Conservation (phyloP, 2,329 filamentous ascomycete genomes). For the Botrytis medusae region DNA sequence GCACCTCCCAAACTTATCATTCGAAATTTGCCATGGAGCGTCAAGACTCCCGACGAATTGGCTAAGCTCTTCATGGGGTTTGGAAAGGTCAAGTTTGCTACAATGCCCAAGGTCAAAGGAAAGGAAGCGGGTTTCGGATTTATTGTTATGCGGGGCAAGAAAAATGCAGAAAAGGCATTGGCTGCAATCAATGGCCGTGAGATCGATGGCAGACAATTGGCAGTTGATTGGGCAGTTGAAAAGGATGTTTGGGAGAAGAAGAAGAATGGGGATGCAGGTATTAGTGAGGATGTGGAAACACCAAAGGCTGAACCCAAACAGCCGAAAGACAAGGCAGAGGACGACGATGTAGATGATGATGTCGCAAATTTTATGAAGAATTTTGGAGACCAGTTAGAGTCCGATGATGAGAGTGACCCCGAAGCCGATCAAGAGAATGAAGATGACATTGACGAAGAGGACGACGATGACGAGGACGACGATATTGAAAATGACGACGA, state of each 20-base stretch:
- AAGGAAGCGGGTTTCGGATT: constrained; percentile 87
- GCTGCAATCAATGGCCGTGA: constrained; percentile 84
- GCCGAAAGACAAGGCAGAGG: constrained; percentile 30
- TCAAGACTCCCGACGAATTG: constrained; percentile 83
- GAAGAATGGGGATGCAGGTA: constrained; percentile 42
- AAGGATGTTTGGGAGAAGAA: constrained; percentile 77
- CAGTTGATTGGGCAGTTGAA: constrained; percentile 96
- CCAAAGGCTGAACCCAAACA: constrained; percentile 38
- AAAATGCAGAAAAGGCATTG: constrained; percentile 89
- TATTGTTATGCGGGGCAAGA: constrained; percentile 79
- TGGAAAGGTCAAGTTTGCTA: constrained; percentile 86
- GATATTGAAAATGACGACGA: constrained; percentile 49
- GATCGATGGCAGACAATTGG: constrained; percentile 82
- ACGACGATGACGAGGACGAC: constrained; percentile 37
- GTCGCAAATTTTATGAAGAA: constrained; percentile 40
- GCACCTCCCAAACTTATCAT: constrained; percentile 78
- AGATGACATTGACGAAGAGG: constrained; percentile 42
- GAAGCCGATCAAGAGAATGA: constrained; percentile 41
- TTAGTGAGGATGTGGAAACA: constrained; percentile 41
- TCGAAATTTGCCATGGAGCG: constrained; percentile 92
- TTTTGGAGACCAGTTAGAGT: constrained; percentile 40
- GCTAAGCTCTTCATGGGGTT: constrained; percentile 78
- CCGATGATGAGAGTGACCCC: constrained; percentile 41
- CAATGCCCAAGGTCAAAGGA: constrained; percentile 72
- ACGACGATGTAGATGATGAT: constrained; percentile 40